Conservation (phyloP, 2,329 filamentous ascomycete species). For the Chalara sp. region DNA sequence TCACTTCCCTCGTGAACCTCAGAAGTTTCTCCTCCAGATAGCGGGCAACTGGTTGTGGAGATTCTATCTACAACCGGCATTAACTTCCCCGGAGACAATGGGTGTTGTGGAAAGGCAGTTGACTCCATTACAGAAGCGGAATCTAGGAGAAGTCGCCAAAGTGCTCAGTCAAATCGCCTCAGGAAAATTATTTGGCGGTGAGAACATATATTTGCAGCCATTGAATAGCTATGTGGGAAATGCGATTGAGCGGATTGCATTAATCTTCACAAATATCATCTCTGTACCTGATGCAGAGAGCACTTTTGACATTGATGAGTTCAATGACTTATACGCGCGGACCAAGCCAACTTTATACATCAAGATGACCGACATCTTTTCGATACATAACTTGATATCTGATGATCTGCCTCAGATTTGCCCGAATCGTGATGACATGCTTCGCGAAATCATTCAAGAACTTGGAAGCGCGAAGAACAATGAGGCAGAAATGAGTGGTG, state of each 20-base stretch:
- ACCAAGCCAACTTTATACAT: constrained; percentile 98
- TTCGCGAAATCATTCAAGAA: constrained; percentile 88
- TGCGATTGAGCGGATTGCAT: constrained; percentile 70
- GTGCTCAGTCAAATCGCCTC: constrained; percentile 83
- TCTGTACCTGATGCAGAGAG: constrained; percentile 79
- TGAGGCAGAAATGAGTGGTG: constrained; percentile 84
- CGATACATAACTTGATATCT: constrained; percentile 83
- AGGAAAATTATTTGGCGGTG: constrained; percentile 85
- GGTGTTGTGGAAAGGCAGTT: constrained; percentile 87
- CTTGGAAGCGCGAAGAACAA: constrained; percentile 95
- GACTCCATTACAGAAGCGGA: constrained; percentile 87
- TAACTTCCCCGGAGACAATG: constrained; percentile 85
- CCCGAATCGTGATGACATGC: constrained; percentile 73
- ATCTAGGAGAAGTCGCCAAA: constrained; percentile 83
- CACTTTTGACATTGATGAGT: constrained; percentile 97
- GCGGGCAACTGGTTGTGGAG: constrained; percentile 92
- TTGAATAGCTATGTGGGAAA: constrained; percentile 87
- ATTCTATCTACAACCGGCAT: constrained; percentile 83
- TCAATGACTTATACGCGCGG: constrained; percentile 94
- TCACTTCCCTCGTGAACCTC: constrained; percentile 75
- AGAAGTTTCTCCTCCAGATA: constrained; percentile 70
- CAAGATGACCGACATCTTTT: constrained; percentile 96
- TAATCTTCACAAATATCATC: constrained; percentile 72
- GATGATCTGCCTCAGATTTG: constrained; percentile 73
- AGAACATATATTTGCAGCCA: constrained; percentile 93